phyloP scores from a whole-genome alignment of 2,329 filamentous ascomycete species.

The Fusarium miscanthi region DNA sequence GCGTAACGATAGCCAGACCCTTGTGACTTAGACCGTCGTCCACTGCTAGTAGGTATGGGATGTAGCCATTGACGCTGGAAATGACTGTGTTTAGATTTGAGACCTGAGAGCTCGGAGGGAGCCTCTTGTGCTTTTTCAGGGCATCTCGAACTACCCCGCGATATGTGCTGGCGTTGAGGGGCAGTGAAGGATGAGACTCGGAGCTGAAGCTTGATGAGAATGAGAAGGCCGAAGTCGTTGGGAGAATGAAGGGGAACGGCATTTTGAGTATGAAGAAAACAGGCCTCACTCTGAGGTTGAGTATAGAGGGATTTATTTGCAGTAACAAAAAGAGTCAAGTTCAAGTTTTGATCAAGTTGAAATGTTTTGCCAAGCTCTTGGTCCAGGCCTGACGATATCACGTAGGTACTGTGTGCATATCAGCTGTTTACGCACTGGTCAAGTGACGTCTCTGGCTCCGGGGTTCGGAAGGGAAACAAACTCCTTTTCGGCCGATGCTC shows the following conservation, averaged over 20 bases:
- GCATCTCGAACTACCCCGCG: conserved; percentile 85
- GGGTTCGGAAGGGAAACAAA: conserved; percentile 31
- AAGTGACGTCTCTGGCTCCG: conserved; percentile 34
- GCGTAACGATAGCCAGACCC: conserved; percentile 59
- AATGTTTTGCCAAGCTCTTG: conserved; percentile 38
- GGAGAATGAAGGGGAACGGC: conserved; percentile 90
- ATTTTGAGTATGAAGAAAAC: conserved; percentile 60
- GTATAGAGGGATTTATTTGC: neutral
- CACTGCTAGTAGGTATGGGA: conserved; percentile 85
- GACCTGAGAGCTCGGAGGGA: conserved; percentile 76
- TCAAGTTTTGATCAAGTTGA: conserved; percentile 6
- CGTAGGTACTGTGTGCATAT: conserved; percentile 19
- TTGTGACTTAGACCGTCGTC: conserved; percentile 74
- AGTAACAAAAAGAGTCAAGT: neutral
- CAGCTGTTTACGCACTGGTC: neutral
- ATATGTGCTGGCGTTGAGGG: conserved; percentile 82
- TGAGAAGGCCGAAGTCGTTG: conserved; percentile 88
- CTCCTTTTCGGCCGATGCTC: conserved; percentile 31
- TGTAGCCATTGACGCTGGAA: conserved; percentile 77
- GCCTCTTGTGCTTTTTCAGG: conserved; percentile 89
- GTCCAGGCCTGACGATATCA: conserved; percentile 34
- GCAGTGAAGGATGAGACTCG: conserved; percentile 88
- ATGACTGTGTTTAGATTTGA: conserved; percentile 77
- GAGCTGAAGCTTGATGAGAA: conserved; percentile 83
- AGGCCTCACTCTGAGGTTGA: neutral